phyloP scores from a whole-genome alignment of 1,284 basidiomycete species.

The Microbotryum lychnidis-dioicae region DNA sequence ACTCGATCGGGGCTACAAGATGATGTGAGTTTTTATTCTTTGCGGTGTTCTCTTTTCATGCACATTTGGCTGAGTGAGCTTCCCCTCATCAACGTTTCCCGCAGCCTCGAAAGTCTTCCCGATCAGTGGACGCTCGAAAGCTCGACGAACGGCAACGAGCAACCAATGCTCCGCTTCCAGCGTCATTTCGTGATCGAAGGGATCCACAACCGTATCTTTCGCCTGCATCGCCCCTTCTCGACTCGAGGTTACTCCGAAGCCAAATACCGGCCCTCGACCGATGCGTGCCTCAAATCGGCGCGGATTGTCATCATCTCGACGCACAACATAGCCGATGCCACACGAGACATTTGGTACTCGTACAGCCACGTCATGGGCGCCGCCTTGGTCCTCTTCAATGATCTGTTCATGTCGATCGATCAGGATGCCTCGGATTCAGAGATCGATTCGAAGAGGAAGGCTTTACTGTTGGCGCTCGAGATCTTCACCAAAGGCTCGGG shows the following conservation, averaged over 20 bases:
- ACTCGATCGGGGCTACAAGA: slow-evolving; percentile 27
- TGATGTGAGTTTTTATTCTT: not conserved
- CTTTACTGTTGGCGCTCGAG: slow-evolving; percentile 26
- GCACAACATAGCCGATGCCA: slow-evolving; percentile 27
- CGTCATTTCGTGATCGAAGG: slow-evolving; percentile 31
- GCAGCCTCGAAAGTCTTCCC: slow-evolving; percentile 21
- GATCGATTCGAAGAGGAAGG: slow-evolving; percentile 23
- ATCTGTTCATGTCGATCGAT: slow-evolving; percentile 32
- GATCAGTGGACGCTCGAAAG: slow-evolving; percentile 27
- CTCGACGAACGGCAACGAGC: slow-evolving; percentile 20
- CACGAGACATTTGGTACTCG: slow-evolving; percentile 25
- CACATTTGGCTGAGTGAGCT: slow-evolving; percentile 4
- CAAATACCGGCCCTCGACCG: slow-evolving; percentile 27
- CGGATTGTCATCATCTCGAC: slow-evolving; percentile 27
- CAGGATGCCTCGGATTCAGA: slow-evolving; percentile 25
- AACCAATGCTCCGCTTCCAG: slow-evolving; percentile 30
- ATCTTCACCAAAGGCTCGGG: slow-evolving; percentile 22
- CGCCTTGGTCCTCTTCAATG: slow-evolving; percentile 28
- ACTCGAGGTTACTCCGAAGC: slow-evolving; percentile 17
- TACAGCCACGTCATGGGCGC: slow-evolving; percentile 30
- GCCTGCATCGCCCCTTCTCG: slow-evolving; percentile 25
- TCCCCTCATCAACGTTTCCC: not conserved
- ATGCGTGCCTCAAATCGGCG: slow-evolving; percentile 29
- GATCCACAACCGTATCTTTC: slow-evolving; percentile 30
- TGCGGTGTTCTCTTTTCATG: not conserved